Base-by-base conservation (phyloP, 176 grass and related monocot genomes). In the Phoenix roebelenii region DNA sequence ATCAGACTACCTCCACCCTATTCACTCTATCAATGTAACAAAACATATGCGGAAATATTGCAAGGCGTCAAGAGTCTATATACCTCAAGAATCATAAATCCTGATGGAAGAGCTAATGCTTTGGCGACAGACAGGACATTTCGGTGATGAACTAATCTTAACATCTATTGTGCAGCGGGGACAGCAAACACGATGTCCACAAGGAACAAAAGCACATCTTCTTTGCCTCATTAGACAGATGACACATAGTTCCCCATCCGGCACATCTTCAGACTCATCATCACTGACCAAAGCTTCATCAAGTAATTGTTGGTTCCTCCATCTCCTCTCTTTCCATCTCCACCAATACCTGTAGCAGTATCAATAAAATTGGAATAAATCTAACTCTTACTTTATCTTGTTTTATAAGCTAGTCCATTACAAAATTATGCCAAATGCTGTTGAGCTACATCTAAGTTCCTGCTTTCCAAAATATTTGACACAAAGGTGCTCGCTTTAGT, bases 131-230 rank as follows among this genome's bases (percentile, higher is more conserved):
- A 97, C 57, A 61, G 93, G 93, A 26, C 93, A 97, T 52, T 78
- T 80, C 22, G 84, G 81, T 58, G 67, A 79, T 6, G 5, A 19
- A 51, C 73, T 61, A 48, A 74, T 66, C 61, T 78, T 81, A 5
- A 97, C 74, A 63, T 50, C 73, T 49, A 80, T 35, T 25, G 87
- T 87, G 16, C 93, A 97, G 1, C 60, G 80, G 55, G 72, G 77
- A 51, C 93, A 97, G 72, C 93, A 97, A 58, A 97, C 84, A 66
- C 85, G 87, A 75, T 97, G 93, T 39, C 93, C 93, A 71, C 93
- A 97, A 49, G 87, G 93, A 81, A 92, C 56, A 80, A 97, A 97
- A 66, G 81, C 93, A 18, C 84, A 83, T 60, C 54, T 85, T 61
- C 78, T 91, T 52, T 70, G 83, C 54, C 59, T 80, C 71, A 77